phyloP scores from a whole-genome alignment of 31 red algal genomes.

The Porphyra umbilicalis region DNA sequence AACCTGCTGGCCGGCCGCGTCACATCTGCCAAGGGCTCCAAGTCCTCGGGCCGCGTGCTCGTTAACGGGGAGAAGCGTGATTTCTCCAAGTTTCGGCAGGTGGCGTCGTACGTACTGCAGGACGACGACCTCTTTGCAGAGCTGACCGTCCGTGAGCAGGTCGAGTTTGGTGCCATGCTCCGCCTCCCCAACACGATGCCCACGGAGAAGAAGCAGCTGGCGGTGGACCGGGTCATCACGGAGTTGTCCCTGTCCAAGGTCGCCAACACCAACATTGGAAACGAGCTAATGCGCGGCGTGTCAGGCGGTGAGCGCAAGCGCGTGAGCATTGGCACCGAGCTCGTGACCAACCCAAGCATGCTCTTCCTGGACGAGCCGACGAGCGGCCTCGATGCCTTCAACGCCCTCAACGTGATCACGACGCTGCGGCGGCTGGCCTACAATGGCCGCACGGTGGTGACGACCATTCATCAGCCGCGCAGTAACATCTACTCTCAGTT shows the following conservation, averaged over 20 bases:
- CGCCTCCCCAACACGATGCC: conserved; percentile 68
- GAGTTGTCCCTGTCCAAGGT: conserved; percentile 80
- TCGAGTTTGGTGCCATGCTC: conserved; percentile 66
- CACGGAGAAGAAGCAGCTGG: conserved; percentile 52
- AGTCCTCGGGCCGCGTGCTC: conserved; percentile 45
- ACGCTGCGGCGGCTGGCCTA: conserved; percentile 71
- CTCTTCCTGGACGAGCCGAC: conserved; percentile 96
- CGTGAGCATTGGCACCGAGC: conserved; percentile 90
- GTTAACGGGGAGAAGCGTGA: conserved; percentile 68
- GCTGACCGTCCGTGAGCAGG: conserved; percentile 88
- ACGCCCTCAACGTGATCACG: conserved; percentile 82
- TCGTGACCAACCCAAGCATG: conserved; percentile 88
- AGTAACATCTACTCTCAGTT: conserved; percentile 92
- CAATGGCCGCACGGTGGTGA: conserved; percentile 79
- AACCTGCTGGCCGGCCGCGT: conserved; percentile 75
- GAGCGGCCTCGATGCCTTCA: conserved; percentile 81
- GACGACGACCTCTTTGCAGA: conserved; percentile 92
- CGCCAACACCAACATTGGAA: conserved; percentile 67
- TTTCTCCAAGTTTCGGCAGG: conserved; percentile 55
- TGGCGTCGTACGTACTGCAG: conserved; percentile 81
- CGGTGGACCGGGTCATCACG: conserved; percentile 62
- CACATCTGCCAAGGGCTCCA: conserved; percentile 55
- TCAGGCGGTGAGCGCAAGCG: conserved; percentile 95
- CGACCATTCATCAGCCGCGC: conserved; percentile 97
- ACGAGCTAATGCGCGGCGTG: conserved; percentile 70